Conservation (phyloP, 192 early-diverging fungal genomes). For the Linnemannia exigua region DNA sequence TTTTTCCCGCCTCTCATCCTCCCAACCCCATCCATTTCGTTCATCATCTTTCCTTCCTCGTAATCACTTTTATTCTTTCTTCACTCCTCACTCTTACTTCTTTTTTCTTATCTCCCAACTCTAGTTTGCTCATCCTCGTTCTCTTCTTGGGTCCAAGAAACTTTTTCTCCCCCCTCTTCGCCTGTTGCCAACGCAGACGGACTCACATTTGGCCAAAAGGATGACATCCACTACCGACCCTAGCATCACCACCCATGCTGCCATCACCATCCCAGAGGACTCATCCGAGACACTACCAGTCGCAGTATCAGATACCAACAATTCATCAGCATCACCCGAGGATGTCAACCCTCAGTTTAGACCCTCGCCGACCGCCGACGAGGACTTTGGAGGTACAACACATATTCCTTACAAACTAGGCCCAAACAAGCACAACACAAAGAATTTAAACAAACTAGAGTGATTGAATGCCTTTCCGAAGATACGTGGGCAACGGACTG, state of each 20-base stretch:
- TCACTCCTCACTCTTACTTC: background rate
- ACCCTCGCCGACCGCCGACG: slow-evolving; percentile 37
- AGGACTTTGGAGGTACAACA: slow-evolving; percentile 48
- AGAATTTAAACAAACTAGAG: background rate
- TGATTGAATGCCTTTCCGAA: background rate
- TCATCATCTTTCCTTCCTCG: background rate
- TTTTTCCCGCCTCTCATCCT: background rate
- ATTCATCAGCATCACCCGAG: background rate
- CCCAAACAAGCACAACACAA: background rate
- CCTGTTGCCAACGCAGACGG: background rate
- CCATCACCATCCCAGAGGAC: slow-evolving; percentile 2
- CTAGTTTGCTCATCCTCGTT: background rate
- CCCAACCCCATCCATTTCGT: background rate
- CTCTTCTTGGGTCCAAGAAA: background rate
- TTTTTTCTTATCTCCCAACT: background rate
- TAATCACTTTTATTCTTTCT: background rate
- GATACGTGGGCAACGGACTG: background rate
- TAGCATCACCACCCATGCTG: background rate
- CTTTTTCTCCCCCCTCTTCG: background rate
- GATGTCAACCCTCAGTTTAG: slow-evolving; percentile 53
- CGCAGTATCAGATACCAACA: background rate
- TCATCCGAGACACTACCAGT: background rate
- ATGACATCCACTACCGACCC: slow-evolving; percentile 15
- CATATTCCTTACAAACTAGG: too few species aligned
- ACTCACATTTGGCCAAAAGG: background rate